Conservation (phyloP, 2,329 filamentous ascomycete genomes). For the Pseudopithomyces chartarum region DNA sequence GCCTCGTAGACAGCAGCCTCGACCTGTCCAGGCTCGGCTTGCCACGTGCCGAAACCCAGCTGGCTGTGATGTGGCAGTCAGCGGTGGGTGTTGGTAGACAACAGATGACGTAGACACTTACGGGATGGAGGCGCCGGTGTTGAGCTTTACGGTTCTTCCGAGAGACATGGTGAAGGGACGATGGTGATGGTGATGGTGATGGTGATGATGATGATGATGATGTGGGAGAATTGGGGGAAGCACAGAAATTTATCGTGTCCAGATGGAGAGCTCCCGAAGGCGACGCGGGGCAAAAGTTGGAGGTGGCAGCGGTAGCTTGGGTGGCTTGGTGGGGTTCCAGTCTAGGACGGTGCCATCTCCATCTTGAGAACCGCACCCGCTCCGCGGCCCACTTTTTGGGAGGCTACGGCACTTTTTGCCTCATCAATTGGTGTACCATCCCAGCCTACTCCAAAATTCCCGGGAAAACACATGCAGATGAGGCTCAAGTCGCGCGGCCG, state of each 20-base stretch:
- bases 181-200: slow-evolving; percentile 12
- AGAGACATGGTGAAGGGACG: slow-evolving; percentile 25
- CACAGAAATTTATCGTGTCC: not conserved
- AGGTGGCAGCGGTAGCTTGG: not conserved
- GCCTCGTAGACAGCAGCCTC: slow-evolving; percentile 49
- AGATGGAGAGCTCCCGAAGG: not conserved
- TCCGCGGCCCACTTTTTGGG: not conserved
- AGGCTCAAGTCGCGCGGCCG: not conserved
- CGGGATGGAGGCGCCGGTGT: slow-evolving; percentile 77
- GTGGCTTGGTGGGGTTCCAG: not conserved
- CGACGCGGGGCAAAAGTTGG: not conserved
- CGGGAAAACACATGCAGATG: not conserved
- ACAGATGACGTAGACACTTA: slow-evolving; percentile 68
- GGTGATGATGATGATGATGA: not conserved
- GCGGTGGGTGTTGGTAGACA: slow-evolving; percentile 66
- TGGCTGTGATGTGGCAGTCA: slow-evolving; percentile 60
- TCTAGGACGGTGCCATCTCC: not conserved
- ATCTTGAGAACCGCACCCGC: not conserved
- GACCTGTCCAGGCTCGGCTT: slow-evolving; percentile 38
- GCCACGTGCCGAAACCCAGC: slow-evolving; percentile 49
- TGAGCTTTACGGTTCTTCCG: slow-evolving; percentile 55
- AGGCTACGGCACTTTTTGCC: not conserved
- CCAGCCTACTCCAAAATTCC: not conserved
- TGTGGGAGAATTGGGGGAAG: not conserved
- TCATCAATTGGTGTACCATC: not conserved